Evolutionary conservation across 495 filamentous ascomycete species (phyloP), one percentile per base, ranked within the genome.

Genomic region (Tuber calosporum): DNA sequence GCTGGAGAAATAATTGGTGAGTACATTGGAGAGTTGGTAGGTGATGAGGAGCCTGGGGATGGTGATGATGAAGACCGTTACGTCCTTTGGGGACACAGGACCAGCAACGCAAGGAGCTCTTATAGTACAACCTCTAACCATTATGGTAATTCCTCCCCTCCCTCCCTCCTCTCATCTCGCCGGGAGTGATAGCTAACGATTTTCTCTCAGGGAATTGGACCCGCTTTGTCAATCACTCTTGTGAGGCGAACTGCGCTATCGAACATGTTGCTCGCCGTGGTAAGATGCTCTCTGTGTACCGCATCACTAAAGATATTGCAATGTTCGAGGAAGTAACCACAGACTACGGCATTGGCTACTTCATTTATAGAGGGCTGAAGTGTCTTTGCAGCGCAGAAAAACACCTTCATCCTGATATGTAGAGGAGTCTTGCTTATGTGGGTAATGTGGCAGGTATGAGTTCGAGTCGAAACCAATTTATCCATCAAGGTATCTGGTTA

Each of bases 321-420:
- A 78, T 73, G 37, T 80, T 82, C 38, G 73, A 82, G 39, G 77
- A 81, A 41, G 45, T 82, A 40, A 82, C 77, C 26, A 40, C 74
- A 17, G 62, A 67, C 66, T 81, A 82, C 26, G 80, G 80, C n/a
- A 4, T 17, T 15, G 30, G 20, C 36, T 81, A 82, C 71, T 81
- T 81, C 66, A 6, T 9, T 26, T 5, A 20, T 0, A 53, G 22
- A 11, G 11, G 20, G 40, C 22, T 38, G 30, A 30, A 48, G 37
- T 79, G 76, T 38, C 43, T 78, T 7, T 79, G 72, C 42, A 40
- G 67, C 41, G 41, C 70, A n/a, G 68, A 68, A 34, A 22, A 30
- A 8, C 76, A 79, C 40, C 40, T 74, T 40, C 13, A 62, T 17
- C 26, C 26, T 40, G 45, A 22, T 26, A 79, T 66, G 45, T 43